A percentile compares a stretch with the other conserved stretches of the same genome.
Evolutionary conservation across 768 basidiomycete species (phyloP).

Genomic region (Vararia minispora): DNA sequence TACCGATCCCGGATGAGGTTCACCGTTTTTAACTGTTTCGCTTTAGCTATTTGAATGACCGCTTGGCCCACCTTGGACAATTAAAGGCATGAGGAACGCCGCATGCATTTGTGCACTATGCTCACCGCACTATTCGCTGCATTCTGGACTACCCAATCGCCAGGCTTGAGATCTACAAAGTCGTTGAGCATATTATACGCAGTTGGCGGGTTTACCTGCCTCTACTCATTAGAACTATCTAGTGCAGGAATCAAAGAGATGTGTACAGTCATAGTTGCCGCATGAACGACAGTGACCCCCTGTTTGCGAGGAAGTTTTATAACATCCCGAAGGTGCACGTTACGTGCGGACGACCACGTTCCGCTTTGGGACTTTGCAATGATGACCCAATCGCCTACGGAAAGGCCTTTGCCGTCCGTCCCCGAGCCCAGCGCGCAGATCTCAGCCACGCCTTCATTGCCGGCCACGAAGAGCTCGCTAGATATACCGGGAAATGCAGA

Average conservation of each 20-base stretch:
- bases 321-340: slow-evolving; percentile 43
- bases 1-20: slow-evolving; percentile 73
- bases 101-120: slow-evolving; percentile 2
- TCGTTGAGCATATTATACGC: slow-evolving; percentile 76
- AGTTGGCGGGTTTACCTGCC: slow-evolving; percentile 71
- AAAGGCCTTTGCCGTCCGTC: slow-evolving; percentile 28
- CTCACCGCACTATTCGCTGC: slow-evolving; percentile 76
- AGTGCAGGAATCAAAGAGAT: neutral
- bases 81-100: neutral
- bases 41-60: slow-evolving; percentile 77
- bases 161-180: slow-evolving; percentile 49
- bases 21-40: slow-evolving; percentile 60
- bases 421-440: slow-evolving; percentile 50
- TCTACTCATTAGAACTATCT: neutral
- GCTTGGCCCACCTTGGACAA: slow-evolving; percentile 61
- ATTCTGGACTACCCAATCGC: slow-evolving; percentile 80
- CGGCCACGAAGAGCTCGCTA: slow-evolving; percentile 44
- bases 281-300: slow-evolving; percentile 45
- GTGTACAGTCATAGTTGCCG: slow-evolving; percentile 66
- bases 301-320: slow-evolving; percentile 42
- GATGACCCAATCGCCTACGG: slow-evolving; percentile 62
- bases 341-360: slow-evolving; percentile 57
- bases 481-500: slow-evolving; percentile 23
- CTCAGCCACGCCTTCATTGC: slow-evolving; percentile 69
- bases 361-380: slow-evolving; percentile 60